phyloP scores from a whole-genome alignment of 2,329 filamentous ascomycete species.

The Beauveria bassiana region DNA sequence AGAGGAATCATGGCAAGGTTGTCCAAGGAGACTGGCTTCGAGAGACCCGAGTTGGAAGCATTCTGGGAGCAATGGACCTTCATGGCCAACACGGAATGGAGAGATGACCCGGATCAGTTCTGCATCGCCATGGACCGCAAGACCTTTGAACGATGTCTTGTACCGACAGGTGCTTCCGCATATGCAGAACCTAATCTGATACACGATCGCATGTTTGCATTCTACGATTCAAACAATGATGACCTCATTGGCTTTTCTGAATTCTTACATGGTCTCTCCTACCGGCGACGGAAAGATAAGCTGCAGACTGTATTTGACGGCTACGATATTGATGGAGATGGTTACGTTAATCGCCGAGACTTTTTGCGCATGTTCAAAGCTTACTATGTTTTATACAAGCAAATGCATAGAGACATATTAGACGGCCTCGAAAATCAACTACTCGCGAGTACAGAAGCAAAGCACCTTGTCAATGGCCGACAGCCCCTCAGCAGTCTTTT shows the following conservation, averaged over 20 bases:
- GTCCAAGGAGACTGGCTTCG: slow-evolving; percentile 66
- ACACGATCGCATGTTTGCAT: slow-evolving; percentile 92
- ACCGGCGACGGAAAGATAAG: slow-evolving; percentile 59
- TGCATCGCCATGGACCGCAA: slow-evolving; percentile 81
- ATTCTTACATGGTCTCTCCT: slow-evolving; percentile 76
- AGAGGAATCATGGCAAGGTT: slow-evolving; percentile 60
- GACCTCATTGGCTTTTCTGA: slow-evolving; percentile 87
- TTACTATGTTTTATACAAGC: slow-evolving; percentile 84
- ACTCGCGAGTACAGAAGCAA: slow-evolving; percentile 65
- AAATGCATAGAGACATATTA: slow-evolving; percentile 78
- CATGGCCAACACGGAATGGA: slow-evolving; percentile 79
- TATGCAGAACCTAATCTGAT: slow-evolving; percentile 80
- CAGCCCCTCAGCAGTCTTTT: slow-evolving; percentile 70
- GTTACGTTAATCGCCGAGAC: slow-evolving; percentile 76
- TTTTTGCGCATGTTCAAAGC: slow-evolving; percentile 88
- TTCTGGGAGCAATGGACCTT: slow-evolving; percentile 97
- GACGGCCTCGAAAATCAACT: slow-evolving; percentile 71
- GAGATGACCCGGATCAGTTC: slow-evolving; percentile 69
- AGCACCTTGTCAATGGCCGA: slow-evolving; percentile 66
- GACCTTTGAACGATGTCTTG: slow-evolving; percentile 86
- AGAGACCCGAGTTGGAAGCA: slow-evolving; percentile 81
- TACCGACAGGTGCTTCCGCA: slow-evolving; percentile 73
- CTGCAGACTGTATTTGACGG: slow-evolving; percentile 72
- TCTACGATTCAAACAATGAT: slow-evolving; percentile 88
- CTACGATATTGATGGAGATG: slow-evolving; percentile 86